phyloP scores from a whole-genome alignment of 495 filamentous ascomycete species.

The Filosporella fistucella region DNA sequence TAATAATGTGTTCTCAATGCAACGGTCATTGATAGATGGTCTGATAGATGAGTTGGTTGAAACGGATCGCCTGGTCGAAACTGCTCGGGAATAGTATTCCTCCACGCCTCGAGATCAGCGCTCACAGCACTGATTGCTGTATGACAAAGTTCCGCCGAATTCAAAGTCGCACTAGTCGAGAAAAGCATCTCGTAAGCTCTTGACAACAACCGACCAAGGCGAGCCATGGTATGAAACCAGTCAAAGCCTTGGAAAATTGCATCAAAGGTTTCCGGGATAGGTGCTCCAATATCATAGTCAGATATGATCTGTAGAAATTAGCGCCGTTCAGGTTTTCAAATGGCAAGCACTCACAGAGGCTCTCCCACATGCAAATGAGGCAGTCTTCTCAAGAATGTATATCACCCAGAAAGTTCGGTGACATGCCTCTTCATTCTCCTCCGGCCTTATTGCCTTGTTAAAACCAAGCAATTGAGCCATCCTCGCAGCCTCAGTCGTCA shows the following conservation, averaged over 20 bases:
- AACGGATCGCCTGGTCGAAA: constrained; percentile 24
- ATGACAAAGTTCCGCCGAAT: constrained; percentile 19
- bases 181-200: constrained; percentile 29
- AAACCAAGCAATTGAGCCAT: constrained; percentile 27
- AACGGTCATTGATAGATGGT: not conserved
- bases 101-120: constrained; percentile 28
- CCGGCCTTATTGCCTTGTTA: constrained; percentile 16
- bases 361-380: constrained; percentile 25
- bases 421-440: constrained; percentile 4
- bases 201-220: constrained; percentile 27
- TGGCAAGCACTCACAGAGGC: constrained; percentile 26
- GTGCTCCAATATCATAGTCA: constrained; percentile 30
- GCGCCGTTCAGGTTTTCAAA: not conserved
- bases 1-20: constrained; percentile 4
- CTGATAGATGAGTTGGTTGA: not conserved
- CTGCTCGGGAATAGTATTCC: constrained; percentile 22
- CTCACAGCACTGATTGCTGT: constrained; percentile 24
- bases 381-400: constrained; percentile 31
- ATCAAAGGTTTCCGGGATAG: constrained; percentile 26
- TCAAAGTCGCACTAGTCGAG: constrained; percentile 26
- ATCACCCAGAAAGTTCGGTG: constrained; percentile 32
- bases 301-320: constrained; percentile 12
- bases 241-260: constrained; percentile 26
- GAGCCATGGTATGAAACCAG: constrained; percentile 28
- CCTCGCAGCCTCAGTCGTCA: constrained; percentile 29